A percentile compares a stretch with the other conserved stretches of the same genome.
Conservation (phyloP, 257 asterid species). For the Galeopsis tetrahit region DNA sequence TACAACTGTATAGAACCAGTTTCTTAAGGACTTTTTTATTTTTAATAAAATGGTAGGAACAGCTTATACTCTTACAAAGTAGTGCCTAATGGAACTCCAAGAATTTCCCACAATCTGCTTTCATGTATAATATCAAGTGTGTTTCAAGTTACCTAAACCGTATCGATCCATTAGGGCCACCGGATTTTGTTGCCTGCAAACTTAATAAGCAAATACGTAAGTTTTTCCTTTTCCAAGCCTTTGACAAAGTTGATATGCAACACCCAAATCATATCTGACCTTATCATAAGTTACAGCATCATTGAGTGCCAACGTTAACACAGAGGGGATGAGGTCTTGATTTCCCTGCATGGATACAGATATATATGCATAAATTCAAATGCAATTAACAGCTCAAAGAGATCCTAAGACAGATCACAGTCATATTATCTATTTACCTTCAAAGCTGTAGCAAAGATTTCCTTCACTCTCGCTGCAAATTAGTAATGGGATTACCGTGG, state of each 20-base stretch:
- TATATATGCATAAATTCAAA: constrained; percentile 4
- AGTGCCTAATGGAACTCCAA: constrained; percentile 9
- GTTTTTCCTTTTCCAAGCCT: constrained; percentile 31
- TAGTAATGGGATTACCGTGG: constrained; percentile 15
- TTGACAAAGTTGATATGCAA: constrained; percentile 23
- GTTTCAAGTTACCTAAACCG: constrained; percentile 76
- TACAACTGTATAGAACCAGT: background rate
- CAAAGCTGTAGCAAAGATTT: constrained; percentile 49
- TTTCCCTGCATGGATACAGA: constrained; percentile 53
- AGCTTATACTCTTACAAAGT: constrained; percentile 2
- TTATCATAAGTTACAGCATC: constrained; percentile 89
- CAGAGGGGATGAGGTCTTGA: constrained; percentile 71
- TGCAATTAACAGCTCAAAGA: constrained; percentile 7
- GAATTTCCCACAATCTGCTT: constrained; percentile 18
- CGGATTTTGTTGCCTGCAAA: constrained; percentile 90
- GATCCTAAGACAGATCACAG: constrained; percentile 15
- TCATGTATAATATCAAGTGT: constrained; percentile 14
- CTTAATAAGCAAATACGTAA: constrained; percentile 40
- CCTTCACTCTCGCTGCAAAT: constrained; percentile 72
- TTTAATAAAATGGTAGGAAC: constrained; percentile 12
- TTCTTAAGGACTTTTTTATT: background rate
- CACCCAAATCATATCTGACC: constrained; percentile 56
- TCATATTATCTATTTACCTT: constrained; percentile 57
- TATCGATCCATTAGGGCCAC: constrained; percentile 96
- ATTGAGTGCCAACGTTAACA: constrained; percentile 82